Percentiles rank a stretch among this genome's conserved stretches.
Conservation (phyloP, 2,329 filamentous ascomycete genomes). For the Fonsecaea nubica region DNA sequence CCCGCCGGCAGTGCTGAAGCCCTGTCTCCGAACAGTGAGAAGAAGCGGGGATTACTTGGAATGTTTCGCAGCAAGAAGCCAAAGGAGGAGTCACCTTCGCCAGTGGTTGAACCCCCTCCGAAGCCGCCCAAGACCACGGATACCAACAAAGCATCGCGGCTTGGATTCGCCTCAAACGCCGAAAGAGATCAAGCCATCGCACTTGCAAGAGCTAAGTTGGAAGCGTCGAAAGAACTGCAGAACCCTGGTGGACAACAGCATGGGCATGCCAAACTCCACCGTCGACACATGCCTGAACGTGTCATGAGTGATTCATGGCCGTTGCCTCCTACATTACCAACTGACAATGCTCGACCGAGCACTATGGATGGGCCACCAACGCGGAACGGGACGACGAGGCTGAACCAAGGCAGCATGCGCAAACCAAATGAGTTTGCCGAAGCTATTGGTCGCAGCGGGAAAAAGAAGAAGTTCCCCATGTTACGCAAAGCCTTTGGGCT, state of each 20-base stretch:
- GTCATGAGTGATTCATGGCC: conserved; percentile 57
- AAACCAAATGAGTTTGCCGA: conserved; percentile 24
- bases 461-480: conserved; percentile 55
- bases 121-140: conserved; percentile 55
- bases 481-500: conserved; percentile 55
- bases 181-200: conserved; percentile 69
- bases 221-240: conserved; percentile 35
- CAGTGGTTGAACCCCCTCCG: conserved; percentile 21
- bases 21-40: conserved; percentile 45
- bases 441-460: conserved; percentile 44
- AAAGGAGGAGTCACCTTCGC: conserved; percentile 45
- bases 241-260: conserved; percentile 38
- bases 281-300: conserved; percentile 50
- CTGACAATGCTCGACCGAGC: conserved; percentile 37
- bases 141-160: conserved; percentile 62
- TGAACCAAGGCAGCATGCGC: conserved; percentile 33
- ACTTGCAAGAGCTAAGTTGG: conserved; percentile 60
- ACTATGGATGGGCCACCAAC: conserved; percentile 40
- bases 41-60: conserved; percentile 54
- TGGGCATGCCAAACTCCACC: conserved; percentile 54
- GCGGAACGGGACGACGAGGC: conserved; percentile 31
- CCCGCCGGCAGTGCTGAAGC: conserved; percentile 40
- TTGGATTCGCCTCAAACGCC: conserved; percentile 52
- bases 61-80: conserved; percentile 68
- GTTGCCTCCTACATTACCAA: conserved; percentile 44